These are phyloP conservation scores for Aureobasidium musti DNA, from an alignment of 2,329 filamentous ascomycete genomes.

Conservation along the genomic window DNA sequence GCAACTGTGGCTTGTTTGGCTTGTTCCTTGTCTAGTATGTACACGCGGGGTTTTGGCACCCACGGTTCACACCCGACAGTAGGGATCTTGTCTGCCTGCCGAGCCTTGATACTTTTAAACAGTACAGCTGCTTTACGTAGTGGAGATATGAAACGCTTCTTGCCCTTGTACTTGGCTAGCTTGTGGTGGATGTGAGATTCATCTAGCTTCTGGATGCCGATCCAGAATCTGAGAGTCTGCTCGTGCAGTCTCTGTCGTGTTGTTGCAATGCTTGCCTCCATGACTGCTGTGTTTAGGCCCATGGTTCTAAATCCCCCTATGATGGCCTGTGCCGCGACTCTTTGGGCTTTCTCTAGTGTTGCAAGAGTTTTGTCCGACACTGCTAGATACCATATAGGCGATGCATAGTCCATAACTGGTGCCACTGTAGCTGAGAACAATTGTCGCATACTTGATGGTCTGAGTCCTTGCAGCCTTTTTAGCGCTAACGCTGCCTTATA, in stretches of 20 bases:
- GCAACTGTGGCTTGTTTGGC: no score
- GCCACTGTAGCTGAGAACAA: background rate
- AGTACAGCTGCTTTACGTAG: no score
- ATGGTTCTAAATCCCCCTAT: slow-evolving; percentile 4
- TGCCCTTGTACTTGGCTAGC: no score
- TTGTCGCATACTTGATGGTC: background rate
- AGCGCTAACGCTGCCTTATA: slow-evolving; percentile 31
- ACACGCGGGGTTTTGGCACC: no score
- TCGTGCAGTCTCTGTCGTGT: background rate
- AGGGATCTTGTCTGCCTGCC: no score
- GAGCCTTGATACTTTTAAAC: no score
- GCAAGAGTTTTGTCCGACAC: background rate
- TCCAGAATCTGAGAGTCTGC: background rate
- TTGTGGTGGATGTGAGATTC: no score
- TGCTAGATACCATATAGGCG: no score
- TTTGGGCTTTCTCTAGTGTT: background rate
- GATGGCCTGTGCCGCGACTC: background rate
- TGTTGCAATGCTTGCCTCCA: background rate
- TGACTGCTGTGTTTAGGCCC: no score
- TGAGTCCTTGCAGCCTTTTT: slow-evolving; percentile 30
- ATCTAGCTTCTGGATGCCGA: background rate
- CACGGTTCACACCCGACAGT: no score
- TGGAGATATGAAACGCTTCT: no score
- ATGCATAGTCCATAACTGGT: background rate
- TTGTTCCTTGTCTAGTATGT: no score